phyloP scores from a whole-genome alignment of 176 grass and related monocot genomes.

The Pontederia crassipes region DNA sequence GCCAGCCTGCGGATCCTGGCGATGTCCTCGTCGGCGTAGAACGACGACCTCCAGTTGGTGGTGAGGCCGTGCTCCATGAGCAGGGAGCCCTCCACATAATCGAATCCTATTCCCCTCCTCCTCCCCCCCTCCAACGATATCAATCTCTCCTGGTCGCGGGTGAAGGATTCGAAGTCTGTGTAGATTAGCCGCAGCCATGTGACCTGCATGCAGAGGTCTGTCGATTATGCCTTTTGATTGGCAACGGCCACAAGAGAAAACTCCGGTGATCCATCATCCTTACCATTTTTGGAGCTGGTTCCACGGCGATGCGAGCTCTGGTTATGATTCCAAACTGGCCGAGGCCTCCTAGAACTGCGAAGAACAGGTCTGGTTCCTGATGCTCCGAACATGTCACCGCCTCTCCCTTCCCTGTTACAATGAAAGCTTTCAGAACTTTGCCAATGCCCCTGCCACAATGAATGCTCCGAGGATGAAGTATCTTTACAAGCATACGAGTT shows the following conservation, averaged over 20 bases:
- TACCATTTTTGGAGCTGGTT: conserved; percentile 26
- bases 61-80: background rate
- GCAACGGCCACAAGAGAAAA: too few relatives aligned
- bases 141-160: conserved; percentile 33
- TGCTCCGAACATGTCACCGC: conserved; percentile 42
- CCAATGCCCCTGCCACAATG: too few relatives aligned
- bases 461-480: too few relatives aligned
- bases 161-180: conserved; percentile 22
- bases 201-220: conserved; percentile 6
- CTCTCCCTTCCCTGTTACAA: conserved; percentile 26
- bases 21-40: background rate
- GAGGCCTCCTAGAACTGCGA: conserved; percentile 52
- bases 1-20: background rate
- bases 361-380: conserved; percentile 31
- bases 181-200: conserved; percentile 48
- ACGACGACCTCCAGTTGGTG: conserved; percentile 6
- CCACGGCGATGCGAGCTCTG: conserved; percentile 43
- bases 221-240: too few relatives aligned
- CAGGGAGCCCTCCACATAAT: conserved; percentile 13
- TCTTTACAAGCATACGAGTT: background rate
- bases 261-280: background rate
- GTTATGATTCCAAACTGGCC: conserved; percentile 68
- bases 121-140: conserved; percentile 6
- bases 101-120: background rate
- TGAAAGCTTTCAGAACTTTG: too few relatives aligned